A percentile compares a stretch with the other conserved stretches of the same genome.
Conservation (phyloP, 225 moss, liverwort and hornwort species). For the Physcomitrium patens region DNA sequence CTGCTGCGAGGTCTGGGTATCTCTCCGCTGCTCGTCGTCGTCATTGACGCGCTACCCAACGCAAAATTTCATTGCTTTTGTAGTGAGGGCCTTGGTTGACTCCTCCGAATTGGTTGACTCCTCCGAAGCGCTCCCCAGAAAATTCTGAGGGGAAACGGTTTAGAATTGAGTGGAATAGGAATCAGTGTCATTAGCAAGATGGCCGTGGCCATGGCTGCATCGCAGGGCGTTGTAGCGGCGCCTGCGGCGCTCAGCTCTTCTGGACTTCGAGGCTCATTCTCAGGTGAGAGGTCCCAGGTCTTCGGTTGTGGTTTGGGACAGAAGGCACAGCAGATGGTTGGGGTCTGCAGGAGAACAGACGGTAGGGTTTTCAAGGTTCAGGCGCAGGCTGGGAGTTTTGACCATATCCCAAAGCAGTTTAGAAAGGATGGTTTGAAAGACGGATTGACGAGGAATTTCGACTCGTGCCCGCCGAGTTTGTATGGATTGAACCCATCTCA, state of each 20-base stretch:
- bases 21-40: not conserved
- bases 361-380: conserved; percentile 52
- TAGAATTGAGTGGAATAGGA: conserved; percentile 12
- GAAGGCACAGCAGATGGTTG: conserved; percentile 27
- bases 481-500: conserved; percentile 88
- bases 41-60: not conserved
- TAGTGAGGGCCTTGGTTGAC: not conserved
- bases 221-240: conserved; percentile 44
- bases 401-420: conserved; percentile 87
- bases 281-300: conserved; percentile 44
- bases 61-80: not conserved
- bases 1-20: not conserved
- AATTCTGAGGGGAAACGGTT: conserved; percentile 21
- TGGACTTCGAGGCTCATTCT: conserved; percentile 41
- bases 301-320: conserved; percentile 35
- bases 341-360: conserved; percentile 20
- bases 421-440: conserved; percentile 77
- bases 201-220: conserved; percentile 57
- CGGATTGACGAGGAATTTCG: conserved; percentile 77
- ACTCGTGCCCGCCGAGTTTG: conserved; percentile 75
- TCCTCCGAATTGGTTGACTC: not conserved
- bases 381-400: conserved; percentile 57
- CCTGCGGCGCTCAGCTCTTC: conserved; percentile 34
- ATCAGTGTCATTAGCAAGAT: conserved; percentile 8
- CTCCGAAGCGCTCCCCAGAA: not conserved